Evolutionary conservation across 257 asterid genomes (phyloP).

Genomic region (Echium plantagineum): DNA sequence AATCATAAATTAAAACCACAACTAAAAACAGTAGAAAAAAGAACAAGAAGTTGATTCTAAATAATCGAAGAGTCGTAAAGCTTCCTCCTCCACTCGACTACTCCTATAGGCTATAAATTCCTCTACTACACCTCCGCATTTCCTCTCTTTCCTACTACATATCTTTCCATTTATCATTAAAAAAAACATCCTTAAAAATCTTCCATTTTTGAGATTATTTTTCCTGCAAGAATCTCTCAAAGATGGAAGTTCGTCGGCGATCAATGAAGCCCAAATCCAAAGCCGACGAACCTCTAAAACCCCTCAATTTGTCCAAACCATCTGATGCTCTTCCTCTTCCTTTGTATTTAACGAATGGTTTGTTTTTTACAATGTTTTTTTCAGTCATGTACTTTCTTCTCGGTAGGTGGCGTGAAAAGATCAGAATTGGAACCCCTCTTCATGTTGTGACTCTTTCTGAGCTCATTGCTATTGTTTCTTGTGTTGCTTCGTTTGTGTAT

Average conservation of each 20-base stretch:
- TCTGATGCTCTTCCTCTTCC: conserved; percentile 35
- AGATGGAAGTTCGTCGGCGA: conserved; percentile 42
- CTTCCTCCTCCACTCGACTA: too few relatives aligned
- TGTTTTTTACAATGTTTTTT: conserved; percentile 38
- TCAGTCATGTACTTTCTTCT: conserved; percentile 39
- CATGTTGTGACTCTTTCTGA: conserved; percentile 41
- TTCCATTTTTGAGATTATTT: too few relatives aligned
- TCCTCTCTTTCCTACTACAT: conserved; percentile 4
- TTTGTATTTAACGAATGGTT: conserved; percentile 24
- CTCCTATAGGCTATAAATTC: conserved; percentile 23
- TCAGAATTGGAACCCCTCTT: conserved; percentile 35
- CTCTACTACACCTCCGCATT: conserved; percentile 11
- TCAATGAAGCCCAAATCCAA: conserved; percentile 7
- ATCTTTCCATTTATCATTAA: too few relatives aligned
- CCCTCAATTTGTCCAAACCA: conserved; percentile 5
- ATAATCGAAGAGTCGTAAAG: too few relatives aligned
- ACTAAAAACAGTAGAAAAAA: too few relatives aligned
- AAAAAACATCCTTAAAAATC: too few relatives aligned
- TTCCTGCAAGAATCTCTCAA: background rate
- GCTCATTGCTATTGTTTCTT: conserved; percentile 24
- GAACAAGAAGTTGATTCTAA: too few relatives aligned
- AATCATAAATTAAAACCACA: too few relatives aligned
- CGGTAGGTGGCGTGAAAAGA: conserved; percentile 38
- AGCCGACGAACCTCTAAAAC: conserved; percentile 25
- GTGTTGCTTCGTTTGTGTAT: conserved; percentile 28